phyloP scores from a whole-genome alignment of 305 asterid genomes.

The Fraxinus sp. region DNA sequence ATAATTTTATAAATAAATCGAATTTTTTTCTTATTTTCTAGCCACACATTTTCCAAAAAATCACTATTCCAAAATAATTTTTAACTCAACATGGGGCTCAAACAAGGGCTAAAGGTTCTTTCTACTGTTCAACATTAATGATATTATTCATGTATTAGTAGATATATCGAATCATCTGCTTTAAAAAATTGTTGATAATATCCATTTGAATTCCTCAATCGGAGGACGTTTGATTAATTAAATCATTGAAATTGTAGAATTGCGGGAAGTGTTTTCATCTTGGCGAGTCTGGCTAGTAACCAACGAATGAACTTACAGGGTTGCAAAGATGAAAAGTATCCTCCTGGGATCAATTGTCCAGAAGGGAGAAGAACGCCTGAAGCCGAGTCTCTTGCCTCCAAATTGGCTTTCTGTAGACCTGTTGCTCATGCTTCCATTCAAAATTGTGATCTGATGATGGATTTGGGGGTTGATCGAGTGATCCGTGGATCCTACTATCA shows the following conservation, averaged over 20 bases:
- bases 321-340: slow-evolving; percentile 72
- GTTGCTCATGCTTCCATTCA: slow-evolving; percentile 29
- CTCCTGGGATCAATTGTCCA: slow-evolving; percentile 59
- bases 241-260: neutral
- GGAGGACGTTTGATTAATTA: neutral
- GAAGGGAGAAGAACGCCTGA: slow-evolving; percentile 45
- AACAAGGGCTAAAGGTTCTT: neutral
- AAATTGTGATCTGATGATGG: slow-evolving; percentile 74
- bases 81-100: no score
- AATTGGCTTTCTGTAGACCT: slow-evolving; percentile 32
- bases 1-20: no score
- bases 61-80: no score
- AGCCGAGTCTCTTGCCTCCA: slow-evolving; percentile 41
- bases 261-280: neutral
- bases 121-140: neutral
- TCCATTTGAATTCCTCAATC: neutral
- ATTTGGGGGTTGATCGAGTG: slow-evolving; percentile 37
- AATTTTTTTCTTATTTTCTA: no score
- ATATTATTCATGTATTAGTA: neutral
- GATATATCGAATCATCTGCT: neutral
- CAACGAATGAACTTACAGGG: slow-evolving; percentile 55
- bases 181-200: neutral
- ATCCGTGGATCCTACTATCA: slow-evolving; percentile 50
- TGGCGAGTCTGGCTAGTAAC: neutral
- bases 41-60: no score